Percentiles rank a stretch among this genome's conserved stretches.
Evolutionary conservation across 768 basidiomycete genomes (phyloP).

Genomic region (Dioszegia aurantiaca): DNA sequence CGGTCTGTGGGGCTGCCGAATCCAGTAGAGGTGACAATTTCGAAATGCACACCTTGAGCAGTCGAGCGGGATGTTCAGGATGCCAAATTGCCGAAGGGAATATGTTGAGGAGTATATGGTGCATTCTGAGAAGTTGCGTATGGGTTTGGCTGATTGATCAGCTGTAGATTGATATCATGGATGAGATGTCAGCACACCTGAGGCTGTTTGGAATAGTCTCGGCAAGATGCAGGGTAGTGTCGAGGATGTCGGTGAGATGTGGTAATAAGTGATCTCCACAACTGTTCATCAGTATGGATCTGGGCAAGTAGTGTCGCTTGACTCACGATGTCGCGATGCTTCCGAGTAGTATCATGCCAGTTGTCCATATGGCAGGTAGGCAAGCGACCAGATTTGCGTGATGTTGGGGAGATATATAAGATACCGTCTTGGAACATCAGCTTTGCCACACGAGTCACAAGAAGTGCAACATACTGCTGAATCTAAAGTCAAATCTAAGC

Average conservation of each 20-base stretch:
- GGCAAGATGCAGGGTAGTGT: slow-evolving; percentile 46
- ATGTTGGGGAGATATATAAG: slow-evolving; percentile 40
- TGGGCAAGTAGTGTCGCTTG: too few relatives aligned
- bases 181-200: slow-evolving; percentile 17
- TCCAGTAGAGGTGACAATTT: slow-evolving; percentile 28
- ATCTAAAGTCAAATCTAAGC: slow-evolving; percentile 38
- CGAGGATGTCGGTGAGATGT: slow-evolving; percentile 43
- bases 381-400: slow-evolving; percentile 35
- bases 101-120: slow-evolving; percentile 20
- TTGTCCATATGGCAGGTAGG: slow-evolving; percentile 36
- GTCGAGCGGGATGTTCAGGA: slow-evolving; percentile 39
- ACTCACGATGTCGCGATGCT: slow-evolving; percentile 31
- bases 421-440: slow-evolving; percentile 33
- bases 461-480: slow-evolving; percentile 31
- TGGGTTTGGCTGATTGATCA: slow-evolving; percentile 26
- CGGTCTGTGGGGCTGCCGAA: slow-evolving; percentile 6
- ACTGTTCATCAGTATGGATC: slow-evolving; percentile 14
- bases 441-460: not conserved
- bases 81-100: slow-evolving; percentile 10
- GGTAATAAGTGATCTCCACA: slow-evolving; percentile 49
- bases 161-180: not conserved
- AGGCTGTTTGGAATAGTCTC: slow-evolving; percentile 31
- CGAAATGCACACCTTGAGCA: slow-evolving; percentile 32
- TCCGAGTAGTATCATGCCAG: slow-evolving; percentile 34
- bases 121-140: slow-evolving; percentile 36